Percentiles rank a stretch among this genome's conserved stretches.
Evolutionary conservation across 2,329 filamentous ascomycete species (phyloP).

Genomic region (Aureobasidium sp.): DNA sequence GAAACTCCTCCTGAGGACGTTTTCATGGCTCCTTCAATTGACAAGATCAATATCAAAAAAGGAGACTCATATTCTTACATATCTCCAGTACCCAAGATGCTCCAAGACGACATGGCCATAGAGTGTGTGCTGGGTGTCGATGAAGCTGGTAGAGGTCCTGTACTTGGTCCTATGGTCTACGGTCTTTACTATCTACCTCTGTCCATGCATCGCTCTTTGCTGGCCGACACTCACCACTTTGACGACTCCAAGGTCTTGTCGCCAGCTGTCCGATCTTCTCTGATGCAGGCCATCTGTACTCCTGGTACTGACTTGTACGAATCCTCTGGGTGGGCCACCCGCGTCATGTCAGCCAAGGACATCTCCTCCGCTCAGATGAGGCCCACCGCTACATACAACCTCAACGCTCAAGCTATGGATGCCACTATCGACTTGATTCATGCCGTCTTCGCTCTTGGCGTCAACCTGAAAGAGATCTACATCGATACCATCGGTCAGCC

Average conservation of each 20-base stretch:
- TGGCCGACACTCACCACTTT: conserved; percentile 74
- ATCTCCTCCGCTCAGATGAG: conserved; percentile 73
- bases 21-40: conserved; percentile 41
- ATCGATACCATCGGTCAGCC: conserved; percentile 91
- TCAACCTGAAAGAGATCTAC: conserved; percentile 82
- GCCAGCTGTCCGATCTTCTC: conserved; percentile 61
- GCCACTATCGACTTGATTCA: conserved; percentile 77
- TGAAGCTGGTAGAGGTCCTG: conserved; percentile 86
- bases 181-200: conserved; percentile 62
- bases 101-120: conserved; percentile 36
- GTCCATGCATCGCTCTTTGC: conserved; percentile 58
- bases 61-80: conserved; percentile 42
- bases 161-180: conserved; percentile 72
- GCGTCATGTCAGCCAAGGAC: conserved; percentile 72
- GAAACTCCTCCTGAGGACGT: conserved; percentile 27
- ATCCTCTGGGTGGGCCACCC: conserved; percentile 75
- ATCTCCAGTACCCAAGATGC: conserved; percentile 33
- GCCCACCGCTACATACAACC: conserved; percentile 60
- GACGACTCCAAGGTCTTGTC: conserved; percentile 93
- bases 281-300: conserved; percentile 66
- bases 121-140: conserved; percentile 81
- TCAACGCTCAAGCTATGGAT: conserved; percentile 94
- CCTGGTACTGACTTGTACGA: conserved; percentile 47
- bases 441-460: conserved; percentile 64
- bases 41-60: conserved; percentile 28